Percentiles rank a stretch among this genome's conserved stretches.
Conservation (phyloP, 2,329 filamentous ascomycete species). For the Trichoderma simmonsii region DNA sequence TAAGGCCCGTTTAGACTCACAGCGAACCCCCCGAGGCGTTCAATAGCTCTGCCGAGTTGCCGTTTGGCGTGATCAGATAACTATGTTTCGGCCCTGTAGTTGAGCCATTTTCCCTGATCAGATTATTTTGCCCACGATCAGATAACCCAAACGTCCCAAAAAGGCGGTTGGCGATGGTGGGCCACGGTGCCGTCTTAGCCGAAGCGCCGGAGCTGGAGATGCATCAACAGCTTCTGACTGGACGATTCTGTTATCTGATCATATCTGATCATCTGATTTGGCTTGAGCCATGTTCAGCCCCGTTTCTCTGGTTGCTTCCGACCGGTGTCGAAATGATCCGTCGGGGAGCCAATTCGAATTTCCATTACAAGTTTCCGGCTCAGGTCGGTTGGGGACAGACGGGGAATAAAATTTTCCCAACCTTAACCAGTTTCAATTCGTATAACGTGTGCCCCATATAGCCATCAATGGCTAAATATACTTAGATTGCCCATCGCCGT, state of each 20-base stretch:
- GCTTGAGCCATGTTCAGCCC: neutral
- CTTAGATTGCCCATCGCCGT: slow-evolving; percentile 5
- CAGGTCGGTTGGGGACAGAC: neutral
- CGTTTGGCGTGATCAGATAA: slow-evolving; percentile 15
- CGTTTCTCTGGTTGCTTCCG: neutral
- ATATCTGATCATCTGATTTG: slow-evolving; percentile 20
- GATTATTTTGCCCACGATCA: slow-evolving; percentile 3
- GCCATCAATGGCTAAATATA: neutral
- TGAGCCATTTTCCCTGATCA: slow-evolving; percentile 16
- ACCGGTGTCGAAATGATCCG: neutral
- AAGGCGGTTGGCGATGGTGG: neutral
- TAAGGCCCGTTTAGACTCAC: slow-evolving; percentile 6
- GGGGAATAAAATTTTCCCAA: neutral
- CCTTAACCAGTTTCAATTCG: neutral
- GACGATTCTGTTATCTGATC: slow-evolving; percentile 13
- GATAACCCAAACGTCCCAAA: slow-evolving; percentile 6
- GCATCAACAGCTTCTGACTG: neutral
- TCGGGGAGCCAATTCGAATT: slow-evolving; percentile 4
- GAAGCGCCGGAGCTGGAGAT: slow-evolving; percentile 12
- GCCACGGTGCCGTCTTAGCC: slow-evolving; percentile 15
- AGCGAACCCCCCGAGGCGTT: neutral
- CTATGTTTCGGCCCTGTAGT: neutral
- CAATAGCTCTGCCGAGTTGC: slow-evolving; percentile 9
- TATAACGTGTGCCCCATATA: neutral
- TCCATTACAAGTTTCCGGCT: neutral